Base-by-base conservation (phyloP, 2,329 filamentous ascomycete species). In the Fusarium buxicola region DNA sequence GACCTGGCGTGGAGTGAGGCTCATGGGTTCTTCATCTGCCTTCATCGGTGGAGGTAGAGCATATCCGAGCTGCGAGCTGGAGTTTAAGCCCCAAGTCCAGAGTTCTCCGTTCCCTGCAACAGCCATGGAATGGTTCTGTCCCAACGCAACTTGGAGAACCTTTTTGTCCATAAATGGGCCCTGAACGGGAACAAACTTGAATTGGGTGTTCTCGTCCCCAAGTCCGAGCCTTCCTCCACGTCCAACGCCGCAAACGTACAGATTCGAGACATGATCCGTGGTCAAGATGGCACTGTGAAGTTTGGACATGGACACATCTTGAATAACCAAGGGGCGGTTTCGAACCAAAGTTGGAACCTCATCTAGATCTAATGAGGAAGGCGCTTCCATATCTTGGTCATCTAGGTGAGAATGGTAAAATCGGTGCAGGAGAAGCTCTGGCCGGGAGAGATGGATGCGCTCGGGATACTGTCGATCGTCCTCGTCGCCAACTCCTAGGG, bases 381-480 rank as follows among this genome's bases (percentile, higher is more conserved):
- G 58, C 4, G 55, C 46, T 7, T 77, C 74, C 12, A 69, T 72
- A 35, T 79, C 78, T 24, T 75, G 73, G 15, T 83, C 73, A 27
- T 84, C 81, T 7, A 89, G 77, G 68, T 90, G 85, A 65, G 94
- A 90, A 31, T 85, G 81, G 70, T 92, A 87, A 65, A 97, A 92
- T 41, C 87, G 83, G 45, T 86, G 85, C 12, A 97, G 75, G 2
- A 98, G 81, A 71, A 92, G 87, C 21, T 92, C 88, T 0, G 95
- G 92, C 13, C 94, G 87, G 52, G 87, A 86, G 30, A 98, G 76
- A 28, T 83, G 80, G 10, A 97, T 87, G 9, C 92, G 90, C 74
- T 98, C 95, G 0, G 95, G 95, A 70, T 90, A 96, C 64, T 98
- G 94, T 4, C 95, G 88, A 73, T 99, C 94, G 74, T 97, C 93